Base-by-base conservation (phyloP, 2,329 filamentous ascomycete genomes). In the Periconia digitata region DNA sequence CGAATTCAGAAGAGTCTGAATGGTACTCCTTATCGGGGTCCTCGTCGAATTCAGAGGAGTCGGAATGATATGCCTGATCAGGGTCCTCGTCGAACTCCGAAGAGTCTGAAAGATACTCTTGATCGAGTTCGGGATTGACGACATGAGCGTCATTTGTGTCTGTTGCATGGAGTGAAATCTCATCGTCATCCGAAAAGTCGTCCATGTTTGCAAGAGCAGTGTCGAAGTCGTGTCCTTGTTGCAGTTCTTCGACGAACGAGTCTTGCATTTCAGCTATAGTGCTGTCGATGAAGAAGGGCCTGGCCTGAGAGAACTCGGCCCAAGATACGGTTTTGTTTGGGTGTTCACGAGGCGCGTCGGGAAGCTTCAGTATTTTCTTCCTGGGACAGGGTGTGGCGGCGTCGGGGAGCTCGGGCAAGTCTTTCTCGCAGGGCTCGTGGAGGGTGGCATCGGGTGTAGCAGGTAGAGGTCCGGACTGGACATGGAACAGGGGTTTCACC, bases 281-380 rank as follows among this genome's bases (percentile, higher is more conserved):
- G 16, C 16, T 18, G 22, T 44, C 42, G 18, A 22, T 22, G 17
- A 16, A 44, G 21, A 44, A 44, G 13, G 21, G 6, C 38, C 34
- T 63, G 7, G 48, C 40, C 24, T 35, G 44, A 18, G 51, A 45
- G 22, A 55, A 36, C 6, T 43, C 32, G 40, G 51, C 43, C 55
- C 54, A 63, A 32, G 46, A 49, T 8, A 65, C 53, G 3, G n/a
- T 21, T 43, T 44, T 59, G 22, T 21, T 51, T 8, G 36, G 47
- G n/a, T 29, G 36, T 8, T 41, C 35, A 3, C 23, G n/a, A 3
- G 44, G 44, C 12, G 50, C 49, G 45, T 60, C 58, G 17, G 50
- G 22, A 1, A 61, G 56, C 16, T n/a, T n/a, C n/a, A n/a, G n/a
- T n/a, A 64, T 52, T 7, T 12, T 21, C 43, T 45, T 59, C 27